phyloP scores from a whole-genome alignment of 306 rosid species.

The Lathyrus tuberosus region DNA sequence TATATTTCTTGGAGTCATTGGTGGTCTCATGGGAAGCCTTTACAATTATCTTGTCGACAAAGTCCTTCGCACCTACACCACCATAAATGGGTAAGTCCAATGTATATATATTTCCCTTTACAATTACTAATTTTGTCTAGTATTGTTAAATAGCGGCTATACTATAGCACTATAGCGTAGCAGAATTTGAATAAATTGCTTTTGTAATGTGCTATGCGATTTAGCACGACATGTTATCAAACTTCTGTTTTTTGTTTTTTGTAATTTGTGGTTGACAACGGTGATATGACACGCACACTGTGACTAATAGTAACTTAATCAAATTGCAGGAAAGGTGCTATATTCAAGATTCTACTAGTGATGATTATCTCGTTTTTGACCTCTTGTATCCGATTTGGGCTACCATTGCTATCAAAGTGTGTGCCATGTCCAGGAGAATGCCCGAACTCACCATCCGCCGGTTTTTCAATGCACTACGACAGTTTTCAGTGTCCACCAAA shows the following conservation, averaged over 20 bases:
- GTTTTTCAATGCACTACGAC: constrained; percentile 65
- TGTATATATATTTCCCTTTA: neutral
- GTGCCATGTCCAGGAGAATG: constrained; percentile 60
- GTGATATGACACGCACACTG: neutral
- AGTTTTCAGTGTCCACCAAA: constrained; percentile 62
- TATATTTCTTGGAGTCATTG: constrained; percentile 62
- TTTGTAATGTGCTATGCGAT: neutral
- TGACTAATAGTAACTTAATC: neutral
- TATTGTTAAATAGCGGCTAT: neutral
- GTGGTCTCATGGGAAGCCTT: constrained; percentile 77
- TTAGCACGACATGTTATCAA: neutral
- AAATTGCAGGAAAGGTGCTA: constrained; percentile 63
- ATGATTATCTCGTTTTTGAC: constrained; percentile 57
- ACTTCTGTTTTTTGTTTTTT: neutral
- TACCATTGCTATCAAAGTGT: constrained; percentile 72
- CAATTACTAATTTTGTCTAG: neutral
- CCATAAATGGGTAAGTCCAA: constrained; percentile 64
- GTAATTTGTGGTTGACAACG: neutral
- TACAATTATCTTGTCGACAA: constrained; percentile 74
- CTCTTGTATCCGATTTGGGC: constrained; percentile 59
- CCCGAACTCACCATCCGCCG: constrained; percentile 41
- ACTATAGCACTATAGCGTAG: neutral
- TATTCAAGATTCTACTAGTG: constrained; percentile 53
- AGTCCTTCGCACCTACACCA: constrained; percentile 71
- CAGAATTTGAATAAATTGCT: neutral